Percentiles rank a stretch among this genome's conserved stretches.
phyloP scores from a whole-genome alignment of 2,329 filamentous ascomycete species.

The Diaporthe capsici region DNA sequence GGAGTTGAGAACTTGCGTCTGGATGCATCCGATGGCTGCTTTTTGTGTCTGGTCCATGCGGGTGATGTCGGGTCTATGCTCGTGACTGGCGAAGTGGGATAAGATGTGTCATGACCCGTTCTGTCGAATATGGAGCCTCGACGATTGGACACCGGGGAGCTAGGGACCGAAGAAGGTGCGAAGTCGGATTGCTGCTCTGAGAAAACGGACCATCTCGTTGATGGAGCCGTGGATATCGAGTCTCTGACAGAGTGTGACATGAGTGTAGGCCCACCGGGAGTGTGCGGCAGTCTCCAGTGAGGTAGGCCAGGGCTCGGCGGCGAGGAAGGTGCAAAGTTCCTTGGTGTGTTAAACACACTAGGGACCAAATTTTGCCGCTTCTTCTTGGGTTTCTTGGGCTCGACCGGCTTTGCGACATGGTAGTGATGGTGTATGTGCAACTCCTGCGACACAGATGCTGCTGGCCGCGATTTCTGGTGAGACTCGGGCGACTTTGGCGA shows the following conservation, averaged over 20 bases:
- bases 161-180: conserved; percentile 80
- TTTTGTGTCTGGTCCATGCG: conserved; percentile 67
- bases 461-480: conserved; percentile 41
- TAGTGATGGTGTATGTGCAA: conserved; percentile 97
- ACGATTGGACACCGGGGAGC: conserved; percentile 83
- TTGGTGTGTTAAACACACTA: conserved; percentile 72
- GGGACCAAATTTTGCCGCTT: conserved; percentile 72
- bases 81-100: conserved; percentile 87
- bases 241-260: conserved; percentile 61
- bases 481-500: conserved; percentile 40
- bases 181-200: conserved; percentile 75
- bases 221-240: conserved; percentile 63
- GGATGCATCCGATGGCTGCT: conserved; percentile 70
- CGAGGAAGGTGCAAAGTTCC: conserved; percentile 55
- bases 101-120: conserved; percentile 76
- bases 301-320: conserved; percentile 52
- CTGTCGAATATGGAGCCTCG: conserved; percentile 86
- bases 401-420: conserved; percentile 76
- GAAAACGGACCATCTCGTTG: conserved; percentile 75
- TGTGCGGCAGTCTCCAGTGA: conserved; percentile 55
- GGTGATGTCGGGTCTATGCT: conserved; percentile 78
- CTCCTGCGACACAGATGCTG: conserved; percentile 73
- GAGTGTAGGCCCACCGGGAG: conserved; percentile 56
- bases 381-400: conserved; percentile 77
- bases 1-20: conserved; percentile 60